Conservation (phyloP, 1,139 yeast species). For the Protomyces gravidus region DNA sequence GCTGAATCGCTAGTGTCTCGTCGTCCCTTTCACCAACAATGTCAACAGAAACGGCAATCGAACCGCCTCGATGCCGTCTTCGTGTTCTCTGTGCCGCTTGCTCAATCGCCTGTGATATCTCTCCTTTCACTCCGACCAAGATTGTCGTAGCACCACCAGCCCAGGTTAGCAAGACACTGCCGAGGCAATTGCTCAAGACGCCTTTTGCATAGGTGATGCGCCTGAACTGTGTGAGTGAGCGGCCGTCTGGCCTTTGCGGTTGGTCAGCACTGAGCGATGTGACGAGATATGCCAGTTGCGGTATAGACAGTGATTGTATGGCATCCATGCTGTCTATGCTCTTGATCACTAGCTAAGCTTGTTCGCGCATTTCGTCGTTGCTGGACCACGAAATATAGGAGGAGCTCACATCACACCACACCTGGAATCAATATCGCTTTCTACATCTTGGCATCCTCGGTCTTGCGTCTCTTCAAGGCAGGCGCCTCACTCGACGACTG, state of each 20-base stretch:
- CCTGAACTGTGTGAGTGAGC: conserved; percentile 16
- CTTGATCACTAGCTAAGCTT: no score
- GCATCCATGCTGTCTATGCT: neutral
- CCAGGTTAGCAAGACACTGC: conserved; percentile 19
- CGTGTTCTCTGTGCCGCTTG: neutral
- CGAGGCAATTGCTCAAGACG: conserved; percentile 15
- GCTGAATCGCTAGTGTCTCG: conserved; percentile 7
- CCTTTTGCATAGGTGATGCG: conserved; percentile 23
- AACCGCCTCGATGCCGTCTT: neutral
- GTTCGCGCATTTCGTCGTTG: no score
- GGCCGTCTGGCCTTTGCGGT: conserved; percentile 20
- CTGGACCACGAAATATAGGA: no score
- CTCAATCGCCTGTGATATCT: neutral
- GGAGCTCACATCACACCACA: no score
- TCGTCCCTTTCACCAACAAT: conserved; percentile 23
- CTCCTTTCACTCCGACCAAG: conserved; percentile 23
- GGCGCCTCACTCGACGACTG: neutral
- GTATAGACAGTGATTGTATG: conserved; percentile 8
- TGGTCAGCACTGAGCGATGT: conserved; percentile 6
- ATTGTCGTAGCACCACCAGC: conserved; percentile 9
- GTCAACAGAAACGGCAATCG: neutral
- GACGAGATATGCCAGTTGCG: conserved; percentile 18
- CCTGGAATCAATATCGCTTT: no score
- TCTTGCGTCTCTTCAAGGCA: neutral
- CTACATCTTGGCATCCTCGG: conserved; percentile 2